Base-by-base conservation (phyloP, 2,329 filamentous ascomycete genomes). In the Plectosphaerella plurivora region DNA sequence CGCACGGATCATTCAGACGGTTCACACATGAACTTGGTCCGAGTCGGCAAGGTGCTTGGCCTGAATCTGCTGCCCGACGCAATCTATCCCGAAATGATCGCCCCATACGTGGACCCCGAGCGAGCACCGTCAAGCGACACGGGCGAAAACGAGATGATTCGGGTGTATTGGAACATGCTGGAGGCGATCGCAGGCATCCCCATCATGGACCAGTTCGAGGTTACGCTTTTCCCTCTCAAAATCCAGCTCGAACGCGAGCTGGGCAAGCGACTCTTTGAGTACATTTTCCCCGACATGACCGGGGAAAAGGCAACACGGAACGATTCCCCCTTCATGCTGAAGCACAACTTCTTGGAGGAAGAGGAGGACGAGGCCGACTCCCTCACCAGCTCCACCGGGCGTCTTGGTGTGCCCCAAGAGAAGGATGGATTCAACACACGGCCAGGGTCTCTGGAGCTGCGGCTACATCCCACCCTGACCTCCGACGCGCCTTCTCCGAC, bases 111-210 rank as follows among this genome's bases (percentile, higher is more conserved):
- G 20, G 88, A 96, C 55, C 80, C 82, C 50, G 80, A 84, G 66
- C 65, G 75, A 58, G 61, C 74, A 65, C 58, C 57, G 22, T 45
- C 39, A 10, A 42, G 22, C 20, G 25, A 46, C 14, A 25, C 12
- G 14, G 55, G 57, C 15, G 61, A 65, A 6, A 47, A 75, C 15
- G 90, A 91, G 63, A 97, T 97, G 88, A 81, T 99, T 49, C 84
- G 88, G 35, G 89, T 99, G 12, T 94, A 96, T 66, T 99, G 95
- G 91, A 86, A 97, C 66, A 97, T 97, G 91, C 79, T 99, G 5
- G 94, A 99, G 71, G 92, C 94, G 8, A 97, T 99, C 67, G 94
- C 93, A 37, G 94, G 94, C 47, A 99, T 99, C 56, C 91, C 93
- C 1, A 92, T 99, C 33, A 90, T 99, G 77, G 93, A 97, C 61